These are phyloP conservation scores for Neofusicoccum ribis DNA, from an alignment of 2,329 filamentous ascomycete species.

Conservation along the genomic window DNA sequence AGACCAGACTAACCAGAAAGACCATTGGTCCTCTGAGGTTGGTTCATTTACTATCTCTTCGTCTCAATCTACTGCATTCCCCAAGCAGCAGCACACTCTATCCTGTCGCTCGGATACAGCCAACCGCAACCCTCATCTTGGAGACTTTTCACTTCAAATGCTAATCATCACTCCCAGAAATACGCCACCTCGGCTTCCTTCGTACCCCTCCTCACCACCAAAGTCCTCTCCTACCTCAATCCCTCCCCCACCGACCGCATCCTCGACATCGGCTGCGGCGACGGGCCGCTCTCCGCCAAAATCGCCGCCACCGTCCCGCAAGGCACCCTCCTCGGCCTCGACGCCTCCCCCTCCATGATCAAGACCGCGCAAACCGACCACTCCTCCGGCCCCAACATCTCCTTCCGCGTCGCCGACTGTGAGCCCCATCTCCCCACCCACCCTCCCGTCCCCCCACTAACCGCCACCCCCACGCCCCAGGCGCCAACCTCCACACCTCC, in stretches of 20 bases:
- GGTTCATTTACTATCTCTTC: not conserved
- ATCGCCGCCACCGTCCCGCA: constrained; percentile 41
- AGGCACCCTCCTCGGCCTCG: constrained; percentile 40
- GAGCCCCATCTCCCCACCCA: no score
- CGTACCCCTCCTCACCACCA: constrained; percentile 43
- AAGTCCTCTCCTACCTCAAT: constrained; percentile 39
- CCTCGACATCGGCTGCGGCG: constrained; percentile 43
- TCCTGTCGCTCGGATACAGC: not conserved
- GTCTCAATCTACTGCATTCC: no score
- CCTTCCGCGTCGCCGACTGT: constrained; percentile 35
- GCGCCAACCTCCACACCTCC: constrained; percentile 25
- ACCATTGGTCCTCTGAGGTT: constrained; percentile 19
- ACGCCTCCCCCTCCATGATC: constrained; percentile 44
- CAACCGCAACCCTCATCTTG: not conserved
- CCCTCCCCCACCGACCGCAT: constrained; percentile 36
- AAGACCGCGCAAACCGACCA: constrained; percentile 32
- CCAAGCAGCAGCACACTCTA: no score
- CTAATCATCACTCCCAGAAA: constrained; percentile 22
- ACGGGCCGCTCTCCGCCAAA: constrained; percentile 42
- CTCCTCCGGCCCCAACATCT: constrained; percentile 23
- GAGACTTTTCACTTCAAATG: not conserved
- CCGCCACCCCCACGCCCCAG: no score
- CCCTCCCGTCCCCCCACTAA: no score
- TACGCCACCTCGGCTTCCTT: constrained; percentile 42
- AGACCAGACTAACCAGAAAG: not conserved